phyloP scores from a whole-genome alignment of 1,284 basidiomycete species.

The Malassezia restricta region DNA sequence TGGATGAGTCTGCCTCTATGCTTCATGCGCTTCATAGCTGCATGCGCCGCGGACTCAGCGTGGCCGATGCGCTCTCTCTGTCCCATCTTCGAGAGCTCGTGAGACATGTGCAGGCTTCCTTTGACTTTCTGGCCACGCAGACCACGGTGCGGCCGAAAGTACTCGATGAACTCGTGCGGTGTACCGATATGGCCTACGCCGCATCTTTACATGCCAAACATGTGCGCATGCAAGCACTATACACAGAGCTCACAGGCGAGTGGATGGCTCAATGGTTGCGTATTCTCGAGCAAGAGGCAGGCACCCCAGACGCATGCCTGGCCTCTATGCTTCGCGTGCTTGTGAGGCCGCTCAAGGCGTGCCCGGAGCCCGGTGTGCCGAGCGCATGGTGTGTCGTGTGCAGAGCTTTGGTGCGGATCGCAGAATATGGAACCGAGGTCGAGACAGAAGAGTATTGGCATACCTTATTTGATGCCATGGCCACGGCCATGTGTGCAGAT shows the following conservation, averaged over 20 bases:
- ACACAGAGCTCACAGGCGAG: constrained; percentile 1
- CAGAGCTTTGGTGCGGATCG: not conserved
- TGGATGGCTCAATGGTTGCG: constrained; percentile 4
- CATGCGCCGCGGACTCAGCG: not conserved
- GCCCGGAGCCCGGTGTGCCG: not conserved
- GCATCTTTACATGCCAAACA: not conserved
- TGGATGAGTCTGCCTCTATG: not conserved
- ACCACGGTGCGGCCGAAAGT: not conserved
- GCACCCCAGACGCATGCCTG: not conserved
- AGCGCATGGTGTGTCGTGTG: not conserved
- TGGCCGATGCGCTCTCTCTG: not conserved
- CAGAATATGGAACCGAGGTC: not conserved
- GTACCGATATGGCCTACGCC: not conserved
- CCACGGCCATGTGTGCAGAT: not conserved
- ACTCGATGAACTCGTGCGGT: not conserved
- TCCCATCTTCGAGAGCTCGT: not conserved
- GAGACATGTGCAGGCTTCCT: not conserved
- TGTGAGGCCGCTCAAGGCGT: not conserved
- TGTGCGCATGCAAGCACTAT: not conserved
- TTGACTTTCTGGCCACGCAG: not conserved
- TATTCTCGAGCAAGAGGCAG: not conserved
- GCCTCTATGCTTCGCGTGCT: not conserved
- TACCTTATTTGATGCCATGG: not conserved
- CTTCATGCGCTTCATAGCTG: not conserved
- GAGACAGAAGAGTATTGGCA: not conserved